These are phyloP conservation scores for Kazachstania bromeliacearum DNA, from an alignment of 805 yeast species.

Conservation along the genomic window DNA sequence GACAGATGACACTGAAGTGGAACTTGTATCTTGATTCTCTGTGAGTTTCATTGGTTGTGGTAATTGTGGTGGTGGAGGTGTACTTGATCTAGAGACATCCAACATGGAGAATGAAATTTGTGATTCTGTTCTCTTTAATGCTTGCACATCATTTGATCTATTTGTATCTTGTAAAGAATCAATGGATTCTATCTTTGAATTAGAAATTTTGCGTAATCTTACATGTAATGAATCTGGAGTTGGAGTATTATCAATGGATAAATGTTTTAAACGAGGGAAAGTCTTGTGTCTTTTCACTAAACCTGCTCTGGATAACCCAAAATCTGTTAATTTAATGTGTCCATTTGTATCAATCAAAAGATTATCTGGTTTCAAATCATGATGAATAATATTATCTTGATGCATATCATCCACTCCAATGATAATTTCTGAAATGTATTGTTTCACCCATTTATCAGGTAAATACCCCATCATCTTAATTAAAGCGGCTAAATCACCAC, in stretches of 20 bases:
- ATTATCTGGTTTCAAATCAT: conserved; percentile 94
- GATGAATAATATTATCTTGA: conserved; percentile 78
- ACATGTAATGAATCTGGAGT: conserved; percentile 4
- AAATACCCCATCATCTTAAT: conserved; percentile 72
- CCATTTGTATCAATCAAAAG: conserved; percentile 77
- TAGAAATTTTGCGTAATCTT: conserved; percentile 2
- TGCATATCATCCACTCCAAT: conserved; percentile 89
- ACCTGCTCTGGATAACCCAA: conserved; percentile 88
- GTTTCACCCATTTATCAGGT: conserved; percentile 77
- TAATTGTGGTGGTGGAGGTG: conserved; percentile 18
- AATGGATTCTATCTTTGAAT: conserved; percentile 2
- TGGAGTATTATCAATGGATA: conserved; percentile 3
- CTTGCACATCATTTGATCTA: conserved; percentile 3
- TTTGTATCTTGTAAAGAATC: conserved; percentile 2
- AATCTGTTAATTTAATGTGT: conserved; percentile 87
- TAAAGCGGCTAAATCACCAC: conserved; percentile 90
- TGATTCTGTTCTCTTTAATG: conserved; percentile 24
- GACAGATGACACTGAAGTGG: conserved; percentile 7
- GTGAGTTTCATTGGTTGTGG: not conserved
- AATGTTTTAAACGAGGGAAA: conserved; percentile 4
- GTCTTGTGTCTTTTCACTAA: conserved; percentile 67
- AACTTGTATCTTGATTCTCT: not conserved
- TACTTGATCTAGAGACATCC: conserved; percentile 22
- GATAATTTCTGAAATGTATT: conserved; percentile 82
- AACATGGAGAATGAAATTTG: conserved; percentile 22